These are phyloP conservation scores for Candida ortonii DNA, from an alignment of 805 yeast species.

Conservation along the genomic window DNA sequence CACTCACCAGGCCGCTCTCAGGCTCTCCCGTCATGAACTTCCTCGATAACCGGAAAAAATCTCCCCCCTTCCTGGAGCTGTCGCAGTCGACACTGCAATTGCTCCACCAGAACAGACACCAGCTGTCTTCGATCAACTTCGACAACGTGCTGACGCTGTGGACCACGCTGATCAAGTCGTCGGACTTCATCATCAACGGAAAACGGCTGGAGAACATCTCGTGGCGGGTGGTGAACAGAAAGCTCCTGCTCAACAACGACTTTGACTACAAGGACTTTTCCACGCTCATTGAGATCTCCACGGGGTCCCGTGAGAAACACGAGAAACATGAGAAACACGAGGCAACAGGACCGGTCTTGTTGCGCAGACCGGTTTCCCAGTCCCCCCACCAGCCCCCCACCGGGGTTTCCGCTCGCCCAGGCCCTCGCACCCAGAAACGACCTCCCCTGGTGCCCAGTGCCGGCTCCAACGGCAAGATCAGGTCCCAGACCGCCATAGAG, in stretches of 20 bases:
- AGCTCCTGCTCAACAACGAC: slow-evolving; percentile 24
- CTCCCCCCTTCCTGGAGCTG: slow-evolving; percentile 33
- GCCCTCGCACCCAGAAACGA: slow-evolving; percentile 2
- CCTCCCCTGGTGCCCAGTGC: slow-evolving; percentile 3
- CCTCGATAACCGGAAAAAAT: slow-evolving; percentile 24
- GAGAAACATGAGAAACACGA: slow-evolving; percentile 1
- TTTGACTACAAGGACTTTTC: slow-evolving; percentile 28
- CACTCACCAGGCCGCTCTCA: not conserved
- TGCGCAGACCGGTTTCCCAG: not conserved
- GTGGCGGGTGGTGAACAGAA: slow-evolving; percentile 36
- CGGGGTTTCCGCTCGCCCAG: slow-evolving; percentile 2
- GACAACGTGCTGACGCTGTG: slow-evolving; percentile 41
- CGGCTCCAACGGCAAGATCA: slow-evolving; percentile 4
- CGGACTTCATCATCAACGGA: slow-evolving; percentile 33
- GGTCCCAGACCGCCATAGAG: slow-evolving; percentile 16
- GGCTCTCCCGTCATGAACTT: slow-evolving; percentile 20
- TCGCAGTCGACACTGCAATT: slow-evolving; percentile 27
- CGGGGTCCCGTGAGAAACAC: slow-evolving; percentile 7
- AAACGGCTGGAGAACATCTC: slow-evolving; percentile 35
- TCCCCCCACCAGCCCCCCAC: slow-evolving; percentile 5
- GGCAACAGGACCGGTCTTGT: slow-evolving; percentile 1
- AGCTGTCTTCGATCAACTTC: slow-evolving; percentile 31
- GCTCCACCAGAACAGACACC: slow-evolving; percentile 21
- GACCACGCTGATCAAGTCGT: slow-evolving; percentile 37
- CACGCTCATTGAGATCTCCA: slow-evolving; percentile 29